Conservation (phyloP, 345 rosid genomes). For the Geranium brycei region DNA sequence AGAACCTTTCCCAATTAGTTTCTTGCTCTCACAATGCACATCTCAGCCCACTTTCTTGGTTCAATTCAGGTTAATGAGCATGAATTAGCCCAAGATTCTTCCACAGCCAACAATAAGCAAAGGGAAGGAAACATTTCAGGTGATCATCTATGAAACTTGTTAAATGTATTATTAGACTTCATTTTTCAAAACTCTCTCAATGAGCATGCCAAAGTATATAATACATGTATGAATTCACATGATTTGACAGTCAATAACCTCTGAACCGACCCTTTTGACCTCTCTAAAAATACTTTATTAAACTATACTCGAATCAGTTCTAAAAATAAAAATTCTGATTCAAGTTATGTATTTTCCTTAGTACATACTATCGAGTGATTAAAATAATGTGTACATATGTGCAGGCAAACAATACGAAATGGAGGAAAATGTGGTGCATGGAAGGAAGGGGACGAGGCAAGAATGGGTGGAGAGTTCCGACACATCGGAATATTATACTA, state of each 20-base stretch:
- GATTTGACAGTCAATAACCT: not conserved
- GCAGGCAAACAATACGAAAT: constrained; percentile 19
- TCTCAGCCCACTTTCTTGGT: not conserved
- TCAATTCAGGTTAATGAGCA: constrained; percentile 8
- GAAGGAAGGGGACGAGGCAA: constrained; percentile 19
- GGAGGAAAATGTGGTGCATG: constrained; percentile 11
- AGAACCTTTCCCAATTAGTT: not conserved
- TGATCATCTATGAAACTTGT: not conserved
- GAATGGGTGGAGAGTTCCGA: constrained; percentile 25
- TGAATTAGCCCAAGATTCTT: constrained; percentile 3
- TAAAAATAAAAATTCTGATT: too few relatives aligned
- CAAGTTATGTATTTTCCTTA: too few relatives aligned
- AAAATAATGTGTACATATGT: constrained; percentile 6
- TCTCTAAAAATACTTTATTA: not conserved
- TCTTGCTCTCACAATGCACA: not conserved
- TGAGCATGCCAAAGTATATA: not conserved
- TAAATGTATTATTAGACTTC: not conserved
- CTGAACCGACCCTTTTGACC: not conserved
- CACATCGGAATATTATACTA: constrained; percentile 36
- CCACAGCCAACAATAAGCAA: constrained; percentile 2
- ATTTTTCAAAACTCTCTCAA: not conserved
- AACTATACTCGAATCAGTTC: not conserved
- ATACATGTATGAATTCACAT: too few relatives aligned
- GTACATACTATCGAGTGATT: too few relatives aligned
- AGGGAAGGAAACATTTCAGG: constrained; percentile 4